Evolutionary conservation across 129 eudicot species (phyloP).

Genomic region (Lactuca saligna): DNA sequence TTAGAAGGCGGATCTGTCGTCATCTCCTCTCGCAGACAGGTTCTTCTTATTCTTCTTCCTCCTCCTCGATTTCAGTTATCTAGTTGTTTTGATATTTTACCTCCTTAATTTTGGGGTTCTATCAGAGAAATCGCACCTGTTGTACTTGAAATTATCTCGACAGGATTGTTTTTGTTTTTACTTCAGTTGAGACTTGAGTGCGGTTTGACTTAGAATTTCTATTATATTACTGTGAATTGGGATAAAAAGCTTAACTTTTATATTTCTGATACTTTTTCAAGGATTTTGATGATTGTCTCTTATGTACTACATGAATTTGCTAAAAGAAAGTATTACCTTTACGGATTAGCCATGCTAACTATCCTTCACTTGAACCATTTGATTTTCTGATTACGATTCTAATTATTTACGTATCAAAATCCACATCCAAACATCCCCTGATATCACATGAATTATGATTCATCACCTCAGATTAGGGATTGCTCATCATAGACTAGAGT

Average conservation of each 20-base stretch:
- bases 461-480: slow-evolving; percentile 11
- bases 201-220: neutral
- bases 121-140: neutral
- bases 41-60: neutral
- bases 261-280: neutral
- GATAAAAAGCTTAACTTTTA: neutral
- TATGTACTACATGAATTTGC: neutral
- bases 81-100: neutral
- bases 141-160: too few species aligned
- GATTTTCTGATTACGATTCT: neutral
- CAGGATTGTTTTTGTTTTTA: too few species aligned
- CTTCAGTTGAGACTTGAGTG: too few species aligned
- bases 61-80: neutral
- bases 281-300: neutral
- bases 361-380: neutral
- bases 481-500: neutral
- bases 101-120: neutral
- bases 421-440: neutral
- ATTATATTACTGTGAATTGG: neutral
- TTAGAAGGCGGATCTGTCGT: slow-evolving; percentile 93
- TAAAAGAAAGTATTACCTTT: neutral
- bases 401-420: neutral
- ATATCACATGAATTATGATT: neutral
- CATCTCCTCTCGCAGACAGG: slow-evolving; percentile 91
- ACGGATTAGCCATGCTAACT: neutral